These are phyloP conservation scores for Amaranthus hypochondriacus DNA, from an alignment of 148 eudicot genomes.

Conservation along the genomic window DNA sequence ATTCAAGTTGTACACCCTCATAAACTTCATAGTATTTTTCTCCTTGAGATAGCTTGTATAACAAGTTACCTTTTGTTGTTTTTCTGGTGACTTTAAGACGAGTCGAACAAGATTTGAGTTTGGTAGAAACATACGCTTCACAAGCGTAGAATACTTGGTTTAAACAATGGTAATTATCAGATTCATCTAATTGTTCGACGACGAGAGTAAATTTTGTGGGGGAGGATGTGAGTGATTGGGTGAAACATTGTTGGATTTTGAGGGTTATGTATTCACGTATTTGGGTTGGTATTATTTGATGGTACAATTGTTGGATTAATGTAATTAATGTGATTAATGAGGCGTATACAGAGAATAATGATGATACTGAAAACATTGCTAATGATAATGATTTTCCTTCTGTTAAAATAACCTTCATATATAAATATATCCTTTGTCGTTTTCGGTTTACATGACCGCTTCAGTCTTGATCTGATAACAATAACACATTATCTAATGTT, in stretches of 20 bases:
- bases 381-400: constrained; percentile 11
- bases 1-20: constrained; percentile 18
- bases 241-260: constrained; percentile 19
- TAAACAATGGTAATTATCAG: not conserved
- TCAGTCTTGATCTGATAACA: no score
- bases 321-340: constrained; percentile 28
- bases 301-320: constrained; percentile 26
- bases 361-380: constrained; percentile 25
- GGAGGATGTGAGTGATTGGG: not conserved
- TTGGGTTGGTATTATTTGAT: constrained; percentile 21
- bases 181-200: constrained; percentile 25
- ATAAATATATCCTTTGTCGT: not conserved
- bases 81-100: constrained; percentile 25
- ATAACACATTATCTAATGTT: no score
- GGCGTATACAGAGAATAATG: constrained; percentile 25
- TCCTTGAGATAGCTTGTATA: constrained; percentile 26
- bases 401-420: constrained; percentile 12
- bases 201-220: constrained; percentile 21
- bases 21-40: constrained; percentile 23
- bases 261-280: constrained; percentile 19
- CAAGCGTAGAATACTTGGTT: constrained; percentile 28
- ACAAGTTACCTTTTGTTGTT: constrained; percentile 10
- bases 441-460: not conserved
- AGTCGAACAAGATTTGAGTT: constrained; percentile 18
- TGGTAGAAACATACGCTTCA: constrained; percentile 27